A percentile compares a stretch with the other conserved stretches of the same genome.
Evolutionary conservation across 345 rosid genomes (phyloP).

Genomic region (Murraya koenigii): DNA sequence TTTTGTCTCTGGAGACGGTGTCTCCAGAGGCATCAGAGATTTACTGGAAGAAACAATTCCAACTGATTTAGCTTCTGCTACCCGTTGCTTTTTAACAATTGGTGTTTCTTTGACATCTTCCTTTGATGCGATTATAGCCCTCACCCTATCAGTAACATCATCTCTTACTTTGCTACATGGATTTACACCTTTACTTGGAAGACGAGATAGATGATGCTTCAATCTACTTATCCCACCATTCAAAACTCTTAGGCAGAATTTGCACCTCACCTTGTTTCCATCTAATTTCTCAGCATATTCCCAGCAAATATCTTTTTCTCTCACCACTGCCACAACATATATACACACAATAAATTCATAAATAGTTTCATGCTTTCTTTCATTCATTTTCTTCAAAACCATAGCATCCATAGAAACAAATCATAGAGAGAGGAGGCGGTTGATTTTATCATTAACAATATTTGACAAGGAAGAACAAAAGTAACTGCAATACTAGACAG

Average conservation of each 20-base stretch:
- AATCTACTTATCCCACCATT: slow-evolving; percentile 90
- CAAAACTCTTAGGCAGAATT: slow-evolving; percentile 63
- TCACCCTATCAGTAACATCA: slow-evolving; percentile 73
- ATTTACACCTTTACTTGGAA: slow-evolving; percentile 90
- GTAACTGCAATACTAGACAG: neutral
- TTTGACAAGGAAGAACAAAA: neutral
- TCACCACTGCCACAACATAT: slow-evolving; percentile 59
- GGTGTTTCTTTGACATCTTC: slow-evolving; percentile 57
- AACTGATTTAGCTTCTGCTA: slow-evolving; percentile 45
- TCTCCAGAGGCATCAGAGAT: slow-evolving; percentile 34
- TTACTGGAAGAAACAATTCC: slow-evolving; percentile 31
- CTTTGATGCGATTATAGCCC: slow-evolving; percentile 58
- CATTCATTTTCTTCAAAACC: neutral
- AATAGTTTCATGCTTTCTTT: neutral
- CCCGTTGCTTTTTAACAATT: slow-evolving; percentile 40
- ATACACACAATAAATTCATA: slow-evolving; percentile 8
- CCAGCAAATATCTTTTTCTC: slow-evolving; percentile 91
- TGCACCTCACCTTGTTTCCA: slow-evolving; percentile 84
- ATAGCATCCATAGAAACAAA: neutral
- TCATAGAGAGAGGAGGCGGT: neutral
- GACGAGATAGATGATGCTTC: slow-evolving; percentile 85
- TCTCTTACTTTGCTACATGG: slow-evolving; percentile 85
- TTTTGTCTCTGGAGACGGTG: slow-evolving; percentile 41
- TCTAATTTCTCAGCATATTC: slow-evolving; percentile 88
- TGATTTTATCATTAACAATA: neutral